Evolutionary conservation across 208 protist genomes (phyloP).

Genomic region (Wallacemonas sp.): DNA sequence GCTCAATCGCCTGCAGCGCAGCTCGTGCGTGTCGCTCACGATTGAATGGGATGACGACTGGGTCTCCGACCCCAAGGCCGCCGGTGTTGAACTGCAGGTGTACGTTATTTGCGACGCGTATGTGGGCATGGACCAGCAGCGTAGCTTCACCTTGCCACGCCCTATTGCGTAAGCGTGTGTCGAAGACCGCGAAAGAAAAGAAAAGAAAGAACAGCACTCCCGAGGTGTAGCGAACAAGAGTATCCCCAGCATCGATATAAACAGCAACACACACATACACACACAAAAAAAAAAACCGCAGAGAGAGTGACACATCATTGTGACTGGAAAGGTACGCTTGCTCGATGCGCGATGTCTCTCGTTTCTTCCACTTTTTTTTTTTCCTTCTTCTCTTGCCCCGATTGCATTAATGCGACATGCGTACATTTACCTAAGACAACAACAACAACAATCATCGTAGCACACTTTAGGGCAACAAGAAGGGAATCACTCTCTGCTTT

Average conservation of each 20-base stretch:
- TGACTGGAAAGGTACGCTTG: no score
- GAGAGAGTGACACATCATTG: background rate
- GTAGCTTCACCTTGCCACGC: slow-evolving; percentile 60
- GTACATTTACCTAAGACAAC: background rate
- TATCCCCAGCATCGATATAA: no score
- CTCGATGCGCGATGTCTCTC: no score
- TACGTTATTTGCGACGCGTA: slow-evolving; percentile 92
- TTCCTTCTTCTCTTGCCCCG: background rate
- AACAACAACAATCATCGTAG: background rate
- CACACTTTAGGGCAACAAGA: no score
- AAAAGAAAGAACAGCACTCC: background rate
- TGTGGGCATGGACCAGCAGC: slow-evolving; percentile 91
- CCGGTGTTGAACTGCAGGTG: slow-evolving; percentile 55
- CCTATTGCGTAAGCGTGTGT: background rate
- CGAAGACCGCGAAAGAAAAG: background rate
- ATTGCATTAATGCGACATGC: background rate
- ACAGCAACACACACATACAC: slow-evolving; percentile 2
- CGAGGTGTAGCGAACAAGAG: no score
- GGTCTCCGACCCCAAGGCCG: slow-evolving; percentile 27
- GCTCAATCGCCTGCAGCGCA: slow-evolving; percentile 64
- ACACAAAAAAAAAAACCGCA: background rate
- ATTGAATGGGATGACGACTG: slow-evolving; percentile 92
- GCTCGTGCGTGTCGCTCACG: slow-evolving; percentile 48
- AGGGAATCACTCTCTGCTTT: no score
- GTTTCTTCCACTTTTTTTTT: background rate